Evolutionary conservation across 495 filamentous ascomycete species (phyloP).

Genomic region (Annulohypoxylon bovei): DNA sequence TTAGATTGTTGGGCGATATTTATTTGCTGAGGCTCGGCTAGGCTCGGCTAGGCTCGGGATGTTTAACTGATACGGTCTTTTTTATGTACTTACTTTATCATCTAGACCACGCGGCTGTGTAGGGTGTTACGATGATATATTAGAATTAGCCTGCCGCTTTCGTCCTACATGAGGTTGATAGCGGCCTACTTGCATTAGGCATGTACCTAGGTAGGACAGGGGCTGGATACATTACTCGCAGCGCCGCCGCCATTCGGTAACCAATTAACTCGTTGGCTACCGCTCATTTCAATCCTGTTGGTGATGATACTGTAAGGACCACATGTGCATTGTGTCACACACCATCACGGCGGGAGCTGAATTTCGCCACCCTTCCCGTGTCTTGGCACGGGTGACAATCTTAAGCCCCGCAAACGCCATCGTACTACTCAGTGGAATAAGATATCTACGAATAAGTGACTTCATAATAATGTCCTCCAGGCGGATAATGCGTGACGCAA

Average conservation of each 20-base stretch:
- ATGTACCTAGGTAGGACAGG: too few species aligned
- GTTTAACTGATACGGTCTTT: too few species aligned
- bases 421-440: background rate
- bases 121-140: background rate
- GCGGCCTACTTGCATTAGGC: too few species aligned
- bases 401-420: background rate
- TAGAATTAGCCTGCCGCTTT: too few species aligned
- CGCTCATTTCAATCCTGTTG: background rate
- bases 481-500: too few species aligned
- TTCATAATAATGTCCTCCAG: too few species aligned
- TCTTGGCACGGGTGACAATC: background rate
- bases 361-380: background rate
- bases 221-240: background rate
- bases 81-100: too few species aligned
- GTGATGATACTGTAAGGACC: background rate
- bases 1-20: slow-evolving; percentile 15
- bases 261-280: background rate
- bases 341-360: background rate
- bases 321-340: background rate
- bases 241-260: background rate
- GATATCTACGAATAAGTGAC: background rate
- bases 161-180: background rate
- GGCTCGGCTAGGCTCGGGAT: too few species aligned
- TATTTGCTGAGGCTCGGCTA: background rate
- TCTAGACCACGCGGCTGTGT: background rate